Evolutionary conservation across 75 land plant genomes (phyloP), one percentile per base, ranked within the genome.

Genomic region (Ceratopteris richardii): DNA sequence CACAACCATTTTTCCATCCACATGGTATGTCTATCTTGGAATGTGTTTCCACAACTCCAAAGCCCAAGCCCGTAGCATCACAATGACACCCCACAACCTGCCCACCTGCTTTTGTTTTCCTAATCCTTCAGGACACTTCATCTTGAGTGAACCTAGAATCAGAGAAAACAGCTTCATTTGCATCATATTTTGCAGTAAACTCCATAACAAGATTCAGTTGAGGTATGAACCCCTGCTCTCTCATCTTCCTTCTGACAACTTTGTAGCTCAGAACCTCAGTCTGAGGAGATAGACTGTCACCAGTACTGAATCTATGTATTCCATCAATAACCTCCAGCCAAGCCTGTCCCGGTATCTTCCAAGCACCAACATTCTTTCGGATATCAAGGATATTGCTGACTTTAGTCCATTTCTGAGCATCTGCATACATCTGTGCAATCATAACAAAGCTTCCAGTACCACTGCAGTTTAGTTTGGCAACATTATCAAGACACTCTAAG

Each of bases 341-440:
- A 11, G 51, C 51, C 11, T 50, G 3, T 11, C 24, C 51, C 6
- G 51, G 51, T 3, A 21, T 3, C 25, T 50, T 50, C 51, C 51
- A 50, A 21, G 51, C 51, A 4, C 51, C 51, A 7, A 24, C 21
- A 50, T 11, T 20, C 25, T 50, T 50, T 11, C 51, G 51, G 7
- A 50, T 21, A 7, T 50, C 11, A 21, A 21, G 24, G 6, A 50
- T 11, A 21, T 11, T 24, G 25, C 51, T 24, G 12, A 24, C 51
- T 11, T 50, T 24, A 11, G 3, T 3, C 51, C 51, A 50, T 11
- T 21, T 50, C 12, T 50, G 51, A 50, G 51, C 51, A 50, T 50
- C 25, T 20, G 57, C 57, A 54, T 26, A 54, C n/a, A 54, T 54
- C 5, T 54, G 5, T 6, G 57, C 29, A 7, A 21, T 54, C 29